Percentiles rank a stretch among this genome's conserved stretches.
These are phyloP conservation scores for Boletus semigastroideus DNA, from an alignment of 1,284 basidiomycete species.

Conservation along the genomic window DNA sequence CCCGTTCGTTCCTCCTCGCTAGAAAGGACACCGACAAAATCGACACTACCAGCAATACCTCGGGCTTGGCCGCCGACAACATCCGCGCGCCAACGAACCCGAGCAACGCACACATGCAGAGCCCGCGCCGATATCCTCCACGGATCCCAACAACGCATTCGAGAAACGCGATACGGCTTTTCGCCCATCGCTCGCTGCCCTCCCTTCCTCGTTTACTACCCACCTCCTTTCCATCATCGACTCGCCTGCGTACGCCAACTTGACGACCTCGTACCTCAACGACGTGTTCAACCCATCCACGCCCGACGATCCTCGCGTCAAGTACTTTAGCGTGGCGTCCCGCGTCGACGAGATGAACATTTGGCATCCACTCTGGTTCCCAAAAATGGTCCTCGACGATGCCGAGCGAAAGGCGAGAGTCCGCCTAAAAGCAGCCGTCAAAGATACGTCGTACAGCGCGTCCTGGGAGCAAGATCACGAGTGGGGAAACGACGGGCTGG, in stretches of 20 bases:
- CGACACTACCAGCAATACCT: conserved; percentile 65
- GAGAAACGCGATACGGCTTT: conserved; percentile 32
- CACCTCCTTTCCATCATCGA: conserved; percentile 92
- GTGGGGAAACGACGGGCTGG: conserved; percentile 95
- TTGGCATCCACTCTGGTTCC: conserved; percentile 96
- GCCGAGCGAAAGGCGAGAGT: conserved; percentile 58
- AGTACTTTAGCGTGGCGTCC: conserved; percentile 91
- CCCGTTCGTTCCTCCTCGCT: neutral
- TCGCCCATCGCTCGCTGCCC: conserved; percentile 47
- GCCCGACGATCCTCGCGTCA: conserved; percentile 81
- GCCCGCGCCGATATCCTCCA: conserved; percentile 8
- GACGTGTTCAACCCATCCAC: conserved; percentile 90
- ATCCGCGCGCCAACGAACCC: conserved; percentile 7
- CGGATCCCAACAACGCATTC: conserved; percentile 26
- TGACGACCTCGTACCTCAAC: conserved; percentile 85
- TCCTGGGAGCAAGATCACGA: conserved; percentile 50
- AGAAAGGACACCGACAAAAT: conserved; percentile 15
- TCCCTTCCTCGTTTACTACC: conserved; percentile 83
- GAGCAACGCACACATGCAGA: conserved; percentile 14
- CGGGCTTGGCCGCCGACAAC: conserved; percentile 69
- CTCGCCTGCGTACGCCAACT: conserved; percentile 95
- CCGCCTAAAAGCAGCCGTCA: conserved; percentile 31
- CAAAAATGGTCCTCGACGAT: conserved; percentile 90
- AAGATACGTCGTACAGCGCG: conserved; percentile 13
- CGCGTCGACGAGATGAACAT: conserved; percentile 72